These are phyloP conservation scores for Ulota crispa DNA, from an alignment of 225 moss, liverwort and hornwort genomes.

Conservation along the genomic window DNA sequence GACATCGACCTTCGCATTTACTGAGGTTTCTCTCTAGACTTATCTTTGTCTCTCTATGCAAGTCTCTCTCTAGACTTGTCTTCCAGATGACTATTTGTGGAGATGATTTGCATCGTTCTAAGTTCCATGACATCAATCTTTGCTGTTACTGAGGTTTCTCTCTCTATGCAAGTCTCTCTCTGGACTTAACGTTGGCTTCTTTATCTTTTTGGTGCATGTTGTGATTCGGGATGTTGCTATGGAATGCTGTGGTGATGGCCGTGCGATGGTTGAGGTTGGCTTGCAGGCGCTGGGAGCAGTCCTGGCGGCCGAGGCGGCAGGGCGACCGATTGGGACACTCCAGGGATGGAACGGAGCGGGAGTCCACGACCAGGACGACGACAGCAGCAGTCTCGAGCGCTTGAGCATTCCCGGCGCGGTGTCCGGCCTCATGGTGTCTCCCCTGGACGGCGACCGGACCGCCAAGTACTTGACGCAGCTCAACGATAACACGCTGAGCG, in stretches of 20 bases:
- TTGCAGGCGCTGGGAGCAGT: constrained; percentile 34
- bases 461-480: constrained; percentile 30
- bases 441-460: constrained; percentile 28
- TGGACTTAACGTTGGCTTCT: not conserved
- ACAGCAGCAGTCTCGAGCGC: constrained; percentile 14
- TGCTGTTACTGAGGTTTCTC: too few species aligned
- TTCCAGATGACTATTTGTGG: too few species aligned
- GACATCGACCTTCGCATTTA: not conserved
- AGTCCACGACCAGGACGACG: not conserved
- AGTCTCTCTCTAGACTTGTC: constrained; percentile 4
- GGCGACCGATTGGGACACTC: constrained; percentile 35
- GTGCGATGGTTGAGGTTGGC: not conserved
- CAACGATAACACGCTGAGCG: constrained; percentile 21
- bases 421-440: constrained; percentile 15
- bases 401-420: constrained; percentile 7
- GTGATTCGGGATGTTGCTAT: not conserved
- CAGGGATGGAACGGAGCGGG: constrained; percentile 15
- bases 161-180: not conserved
- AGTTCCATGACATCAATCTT: too few species aligned
- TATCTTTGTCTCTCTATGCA: not conserved
- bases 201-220: not conserved
- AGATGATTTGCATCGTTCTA: too few species aligned
- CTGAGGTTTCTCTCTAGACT: not conserved
- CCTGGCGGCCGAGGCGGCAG: constrained; percentile 32
- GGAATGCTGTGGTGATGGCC: not conserved